Evolutionary conservation across 495 filamentous ascomycete genomes (phyloP), one percentile per base, ranked within the genome.

Genomic region (Daldinia concentrica): DNA sequence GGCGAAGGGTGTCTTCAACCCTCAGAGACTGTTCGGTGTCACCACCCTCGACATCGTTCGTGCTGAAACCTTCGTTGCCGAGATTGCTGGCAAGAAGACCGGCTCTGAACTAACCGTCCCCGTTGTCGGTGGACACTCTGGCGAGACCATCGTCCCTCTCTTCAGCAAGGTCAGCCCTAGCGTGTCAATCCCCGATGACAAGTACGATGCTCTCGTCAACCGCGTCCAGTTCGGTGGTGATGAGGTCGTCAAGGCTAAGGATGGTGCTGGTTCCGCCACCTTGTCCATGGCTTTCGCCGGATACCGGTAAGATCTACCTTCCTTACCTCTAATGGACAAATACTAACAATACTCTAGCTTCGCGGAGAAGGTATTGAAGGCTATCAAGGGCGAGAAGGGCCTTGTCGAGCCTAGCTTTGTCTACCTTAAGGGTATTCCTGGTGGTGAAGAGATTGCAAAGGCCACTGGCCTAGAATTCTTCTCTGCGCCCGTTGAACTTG

Each of bases 191-290:
- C 93, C 95, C 14, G 86, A 83, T 54, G 93, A 96, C 78, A 93
- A 97, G 84, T 90, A 94, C 69, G 92, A 91, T 74, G 91, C 86
- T 63, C 86, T 98, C 51, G 88, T 96, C 77, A 91, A 97, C 81
- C 93, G 95, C 76, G 94, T 98, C 41, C 95, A 99, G 82, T 98
- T 97, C 74, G 96, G 96, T 77, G 95, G 95, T 82, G 95, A 99
- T 77, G 95, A 99, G 86, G 95, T 99, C 74, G 95, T 98, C 78
- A 89, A 95, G 19, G 43, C 43, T 19, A 48, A 99, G 91, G 92
- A 95, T 64, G 95, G 95, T 74, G 88, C 90, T 77, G 95, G 95
- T 69, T 97, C 94, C 41, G 95, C 95, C 71, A 99, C 95, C 64
- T 88, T 98, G 34, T 97, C 93, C 70, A 99, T 99, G 95, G 95